A percentile compares a stretch with the other conserved stretches of the same genome.
These are phyloP conservation scores for Gynandropsis gynandra DNA, from an alignment of 345 rosid genomes.

Conservation along the genomic window DNA sequence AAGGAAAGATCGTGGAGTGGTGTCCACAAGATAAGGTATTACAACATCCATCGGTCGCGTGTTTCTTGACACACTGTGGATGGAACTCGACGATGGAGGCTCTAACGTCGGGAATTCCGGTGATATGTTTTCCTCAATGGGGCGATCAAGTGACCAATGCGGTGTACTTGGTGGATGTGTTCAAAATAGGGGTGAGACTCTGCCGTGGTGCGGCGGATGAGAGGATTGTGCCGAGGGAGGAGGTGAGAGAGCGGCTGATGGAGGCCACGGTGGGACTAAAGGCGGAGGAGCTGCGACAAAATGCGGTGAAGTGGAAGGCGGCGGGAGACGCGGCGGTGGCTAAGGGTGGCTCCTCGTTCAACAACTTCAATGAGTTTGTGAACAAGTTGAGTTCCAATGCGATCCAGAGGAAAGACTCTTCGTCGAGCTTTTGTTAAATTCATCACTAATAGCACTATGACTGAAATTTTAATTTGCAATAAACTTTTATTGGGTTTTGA, in stretches of 20 bases:
- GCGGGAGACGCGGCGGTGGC: constrained; percentile 53
- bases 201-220: constrained; percentile 51
- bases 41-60: constrained; percentile 21
- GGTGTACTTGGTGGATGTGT: constrained; percentile 49
- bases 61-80: constrained; percentile 31
- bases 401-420: too few species aligned
- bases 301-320: constrained; percentile 49
- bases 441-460: too few species aligned
- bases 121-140: constrained; percentile 65
- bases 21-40: constrained; percentile 27
- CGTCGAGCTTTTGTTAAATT: too few species aligned
- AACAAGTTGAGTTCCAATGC: constrained; percentile 34
- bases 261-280: constrained; percentile 47
- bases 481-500: too few species aligned
- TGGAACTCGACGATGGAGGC: constrained; percentile 60
- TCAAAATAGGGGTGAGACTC: constrained; percentile 57
- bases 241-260: constrained; percentile 41
- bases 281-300: constrained; percentile 45
- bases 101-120: constrained; percentile 52
- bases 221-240: constrained; percentile 43
- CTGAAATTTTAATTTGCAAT: too few species aligned
- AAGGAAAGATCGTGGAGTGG: constrained; percentile 27
- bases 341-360: constrained; percentile 55
- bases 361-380: constrained; percentile 45
- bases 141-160: constrained; percentile 80